A percentile compares a stretch with the other conserved stretches of the same genome.
Conservation (phyloP, 371 early-diverging fungal genomes). For the Apophysomyces ossiformis region DNA sequence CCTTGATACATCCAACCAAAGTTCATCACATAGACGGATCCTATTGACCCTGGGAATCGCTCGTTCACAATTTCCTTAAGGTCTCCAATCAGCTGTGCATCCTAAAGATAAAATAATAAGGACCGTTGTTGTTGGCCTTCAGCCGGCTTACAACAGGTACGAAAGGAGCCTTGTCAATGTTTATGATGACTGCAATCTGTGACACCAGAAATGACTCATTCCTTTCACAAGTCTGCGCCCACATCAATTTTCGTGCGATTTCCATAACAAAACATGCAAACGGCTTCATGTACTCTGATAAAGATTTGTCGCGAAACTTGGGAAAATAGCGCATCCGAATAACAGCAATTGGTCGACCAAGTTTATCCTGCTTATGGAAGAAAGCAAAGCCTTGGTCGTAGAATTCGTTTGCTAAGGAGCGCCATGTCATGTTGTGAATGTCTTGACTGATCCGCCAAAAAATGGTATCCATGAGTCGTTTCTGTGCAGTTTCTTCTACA, state of each 20-base stretch:
- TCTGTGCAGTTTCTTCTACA: conserved; percentile 18
- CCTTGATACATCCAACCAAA: conserved; percentile 57
- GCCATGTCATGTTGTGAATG: conserved; percentile 30
- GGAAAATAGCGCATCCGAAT: conserved; percentile 52
- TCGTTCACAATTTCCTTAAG: conserved; percentile 35
- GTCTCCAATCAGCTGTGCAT: conserved; percentile 33
- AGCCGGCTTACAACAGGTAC: conserved; percentile 37
- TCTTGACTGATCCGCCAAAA: conserved; percentile 42
- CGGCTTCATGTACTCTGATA: conserved; percentile 37
- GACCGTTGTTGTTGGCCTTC: neutral
- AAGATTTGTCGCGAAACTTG: conserved; percentile 34
- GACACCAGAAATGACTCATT: conserved; percentile 29
- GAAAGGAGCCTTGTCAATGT: conserved; percentile 46
- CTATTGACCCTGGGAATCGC: conserved; percentile 38
- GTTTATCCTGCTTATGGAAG: conserved; percentile 46
- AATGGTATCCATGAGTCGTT: conserved; percentile 42
- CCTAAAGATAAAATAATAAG: conserved; percentile 25
- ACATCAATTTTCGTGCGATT: conserved; percentile 40
- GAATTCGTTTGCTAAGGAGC: conserved; percentile 36
- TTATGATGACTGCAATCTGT: conserved; percentile 40
- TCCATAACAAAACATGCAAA: conserved; percentile 53
- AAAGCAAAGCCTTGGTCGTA: conserved; percentile 42
- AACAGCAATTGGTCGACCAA: conserved; percentile 48
- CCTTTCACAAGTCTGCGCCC: conserved; percentile 27
- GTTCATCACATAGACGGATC: conserved; percentile 45